Evolutionary conservation across 2,329 filamentous ascomycete species (phyloP).

Genomic region (Xylariaceae sp.): DNA sequence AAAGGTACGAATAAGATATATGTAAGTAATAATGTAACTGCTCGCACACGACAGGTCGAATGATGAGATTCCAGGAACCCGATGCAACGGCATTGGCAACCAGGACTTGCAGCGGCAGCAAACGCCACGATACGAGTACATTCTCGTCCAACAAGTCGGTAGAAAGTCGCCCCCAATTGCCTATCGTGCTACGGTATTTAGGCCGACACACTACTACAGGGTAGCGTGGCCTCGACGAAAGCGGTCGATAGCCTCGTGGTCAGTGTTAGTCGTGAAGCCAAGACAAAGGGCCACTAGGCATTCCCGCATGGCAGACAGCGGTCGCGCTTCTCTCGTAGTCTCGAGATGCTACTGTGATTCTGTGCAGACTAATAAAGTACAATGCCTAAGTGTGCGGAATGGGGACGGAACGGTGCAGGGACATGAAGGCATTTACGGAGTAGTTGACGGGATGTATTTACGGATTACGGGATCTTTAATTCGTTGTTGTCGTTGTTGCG

Average conservation of each 20-base stretch:
- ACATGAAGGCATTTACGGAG: too few species aligned
- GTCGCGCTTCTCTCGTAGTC: background rate
- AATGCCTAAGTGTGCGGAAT: too few species aligned
- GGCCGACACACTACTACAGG: too few species aligned
- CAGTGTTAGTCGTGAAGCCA: constrained; percentile 28
- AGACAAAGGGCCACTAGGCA: constrained; percentile 30
- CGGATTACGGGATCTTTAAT: too few species aligned
- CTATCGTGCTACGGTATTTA: too few species aligned
- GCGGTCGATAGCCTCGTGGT: constrained; percentile 18
- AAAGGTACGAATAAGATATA: background rate
- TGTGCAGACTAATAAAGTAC: too few species aligned
- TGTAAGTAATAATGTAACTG: constrained; percentile 2
- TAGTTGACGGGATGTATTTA: too few species aligned
- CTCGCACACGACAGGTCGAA: background rate
- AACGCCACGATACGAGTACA: constrained; percentile 3
- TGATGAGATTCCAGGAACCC: background rate
- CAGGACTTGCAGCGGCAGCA: background rate
- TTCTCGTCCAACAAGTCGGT: too few species aligned
- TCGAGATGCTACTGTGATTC: too few species aligned
- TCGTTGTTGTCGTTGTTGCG: too few species aligned
- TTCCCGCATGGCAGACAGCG: background rate
- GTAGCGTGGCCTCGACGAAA: constrained; percentile 1
- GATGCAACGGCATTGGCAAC: background rate
- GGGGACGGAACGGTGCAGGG: too few species aligned
- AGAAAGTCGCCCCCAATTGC: too few species aligned